Percentiles rank a stretch among this genome's conserved stretches.
Conservation (phyloP, 768 basidiomycete genomes). For the Mycena amicta region DNA sequence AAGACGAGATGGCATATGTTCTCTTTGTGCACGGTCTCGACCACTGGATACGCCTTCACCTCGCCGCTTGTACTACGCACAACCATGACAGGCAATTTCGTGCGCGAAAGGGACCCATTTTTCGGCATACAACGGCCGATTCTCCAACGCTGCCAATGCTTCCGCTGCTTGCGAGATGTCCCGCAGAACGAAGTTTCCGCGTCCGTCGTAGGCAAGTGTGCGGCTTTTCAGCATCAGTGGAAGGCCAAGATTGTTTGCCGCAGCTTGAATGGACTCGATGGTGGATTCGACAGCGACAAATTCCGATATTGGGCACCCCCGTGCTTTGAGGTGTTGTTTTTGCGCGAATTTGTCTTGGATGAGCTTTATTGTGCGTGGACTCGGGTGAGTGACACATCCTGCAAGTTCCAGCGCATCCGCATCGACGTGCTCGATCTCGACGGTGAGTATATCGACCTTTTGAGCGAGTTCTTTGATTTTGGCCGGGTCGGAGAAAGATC, state of each 20-base stretch:
- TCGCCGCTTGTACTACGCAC: slow-evolving; percentile 77
- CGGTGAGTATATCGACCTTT: slow-evolving; percentile 85
- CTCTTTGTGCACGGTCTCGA: slow-evolving; percentile 94
- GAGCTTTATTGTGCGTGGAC: slow-evolving; percentile 75
- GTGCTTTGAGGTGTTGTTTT: slow-evolving; percentile 76
- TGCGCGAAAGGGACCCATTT: slow-evolving; percentile 87
- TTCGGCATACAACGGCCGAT: slow-evolving; percentile 88
- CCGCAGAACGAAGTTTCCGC: slow-evolving; percentile 84
- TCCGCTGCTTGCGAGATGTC: slow-evolving; percentile 53
- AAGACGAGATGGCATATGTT: slow-evolving; percentile 93
- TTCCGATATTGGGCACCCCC: slow-evolving; percentile 55
- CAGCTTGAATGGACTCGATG: slow-evolving; percentile 52
- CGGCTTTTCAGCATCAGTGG: slow-evolving; percentile 96
- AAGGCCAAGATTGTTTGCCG: slow-evolving; percentile 64
- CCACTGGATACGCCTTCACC: slow-evolving; percentile 83
- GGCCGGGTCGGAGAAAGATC: slow-evolving; percentile 79
- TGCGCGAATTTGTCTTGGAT: slow-evolving; percentile 88
- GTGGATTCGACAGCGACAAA: slow-evolving; percentile 64
- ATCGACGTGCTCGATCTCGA: slow-evolving; percentile 97
- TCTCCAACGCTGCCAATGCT: slow-evolving; percentile 54
- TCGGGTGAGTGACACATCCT: slow-evolving; percentile 66
- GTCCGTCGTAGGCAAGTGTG: slow-evolving; percentile 94
- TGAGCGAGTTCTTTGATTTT: slow-evolving; percentile 80
- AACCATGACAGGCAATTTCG: slow-evolving; percentile 97
- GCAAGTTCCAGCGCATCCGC: slow-evolving; percentile 70